Base-by-base conservation (phyloP, 1,139 yeast genomes). In the Hemisphaericaspora xylanilytica region DNA sequence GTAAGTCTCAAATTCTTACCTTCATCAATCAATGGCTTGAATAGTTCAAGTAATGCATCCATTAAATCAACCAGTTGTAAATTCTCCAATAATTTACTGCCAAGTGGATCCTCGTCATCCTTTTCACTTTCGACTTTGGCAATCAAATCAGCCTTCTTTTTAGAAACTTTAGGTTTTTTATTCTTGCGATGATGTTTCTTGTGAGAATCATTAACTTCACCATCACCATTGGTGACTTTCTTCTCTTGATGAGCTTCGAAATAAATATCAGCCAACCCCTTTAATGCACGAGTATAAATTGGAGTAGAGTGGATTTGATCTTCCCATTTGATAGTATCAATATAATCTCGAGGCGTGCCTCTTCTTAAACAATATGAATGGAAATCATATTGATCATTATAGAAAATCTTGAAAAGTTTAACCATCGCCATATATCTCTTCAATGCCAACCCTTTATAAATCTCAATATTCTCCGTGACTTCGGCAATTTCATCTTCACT, bases 311-410 rank as follows among this genome's bases (percentile, higher is more conserved):
- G 88, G 32, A 92, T 60, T 16, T 65, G 58, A 55, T 89, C 94
- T 45, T 83, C 95, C 97, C 97, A 92, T 35, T 69, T 63, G 39
- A 90, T 52, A 71, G 86, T 78, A 20, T 80, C 81, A 28, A 86
- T 51, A 55, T 92, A 92, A 17, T 92, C 83, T 46, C 95, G 75
- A 20, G 94, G 83, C 4, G 97, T 87, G 12, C 97, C 97, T 52
- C 85, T 81, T 64, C 97, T 80, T 72, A 87, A 78, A 58, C 96
- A 85, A 61, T 88, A 92, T 33, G 85, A 82, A 60, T 92, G 98
- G 81, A 92, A 92, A 58, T 92, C 99, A 51, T 85, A 77, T 63
- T 92, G 97, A 56, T 94, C 98, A 45, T 78, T 79, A 56, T 70
- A 77, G 62, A 82, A 88, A 41, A 80, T 85, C 36, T 78, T 74